These are phyloP conservation scores for Aspergillus calidoustus DNA, from an alignment of 2,329 filamentous ascomycete genomes.

Conservation along the genomic window DNA sequence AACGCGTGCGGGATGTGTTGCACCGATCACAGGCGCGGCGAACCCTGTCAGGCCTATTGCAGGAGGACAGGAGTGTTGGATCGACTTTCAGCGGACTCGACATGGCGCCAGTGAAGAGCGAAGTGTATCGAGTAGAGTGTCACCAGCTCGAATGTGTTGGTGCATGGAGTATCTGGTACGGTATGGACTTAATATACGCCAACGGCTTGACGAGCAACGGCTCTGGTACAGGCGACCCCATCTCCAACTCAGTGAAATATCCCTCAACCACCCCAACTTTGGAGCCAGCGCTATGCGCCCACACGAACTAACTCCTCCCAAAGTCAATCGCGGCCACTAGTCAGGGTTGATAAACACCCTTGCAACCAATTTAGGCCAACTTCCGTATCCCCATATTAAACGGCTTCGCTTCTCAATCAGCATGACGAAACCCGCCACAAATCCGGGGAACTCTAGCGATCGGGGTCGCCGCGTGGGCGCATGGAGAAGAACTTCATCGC, in stretches of 20 bases:
- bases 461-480: not conserved
- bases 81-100: not conserved
- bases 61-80: not conserved
- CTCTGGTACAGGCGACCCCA: not conserved
- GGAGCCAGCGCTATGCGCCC: not conserved
- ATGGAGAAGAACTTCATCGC: not conserved
- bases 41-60: not conserved
- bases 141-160: not conserved
- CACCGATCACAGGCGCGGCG: slow-evolving; percentile 5
- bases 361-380: not conserved
- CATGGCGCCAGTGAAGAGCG: not conserved
- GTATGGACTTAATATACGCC: not conserved
- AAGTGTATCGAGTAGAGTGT: not conserved
- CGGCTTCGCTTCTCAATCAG: not conserved
- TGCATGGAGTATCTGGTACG: too few relatives aligned
- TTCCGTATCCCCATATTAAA: slow-evolving; percentile 9
- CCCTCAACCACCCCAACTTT: not conserved
- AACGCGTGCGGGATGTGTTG: slow-evolving; percentile 7
- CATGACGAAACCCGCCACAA: not conserved
- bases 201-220: not conserved
- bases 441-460: not conserved
- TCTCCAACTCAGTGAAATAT: not conserved
- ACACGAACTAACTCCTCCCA: not conserved
- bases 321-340: not conserved
- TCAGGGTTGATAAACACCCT: not conserved